Conservation (phyloP, 768 basidiomycete genomes). For the Boletus vermiculosoides region DNA sequence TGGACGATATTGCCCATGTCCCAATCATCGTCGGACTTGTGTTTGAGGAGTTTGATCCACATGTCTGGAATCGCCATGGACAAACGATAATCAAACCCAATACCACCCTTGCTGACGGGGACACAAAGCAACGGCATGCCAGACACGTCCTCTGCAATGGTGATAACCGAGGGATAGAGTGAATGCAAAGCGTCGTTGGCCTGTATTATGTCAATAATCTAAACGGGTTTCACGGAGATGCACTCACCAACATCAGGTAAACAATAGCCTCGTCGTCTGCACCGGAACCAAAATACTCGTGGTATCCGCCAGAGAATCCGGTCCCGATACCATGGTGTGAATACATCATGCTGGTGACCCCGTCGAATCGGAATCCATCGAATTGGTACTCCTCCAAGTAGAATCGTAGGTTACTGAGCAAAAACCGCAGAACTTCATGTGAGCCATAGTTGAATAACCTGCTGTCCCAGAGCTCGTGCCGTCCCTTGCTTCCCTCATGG, state of each 20-base stretch:
- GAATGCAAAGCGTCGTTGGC: constrained; percentile 89
- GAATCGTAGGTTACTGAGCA: constrained; percentile 92
- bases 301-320: constrained; percentile 97
- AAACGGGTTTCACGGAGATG: background rate
- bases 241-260: constrained; percentile 93
- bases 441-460: constrained; percentile 95
- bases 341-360: constrained; percentile 99
- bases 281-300: constrained; percentile 90
- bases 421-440: constrained; percentile 93
- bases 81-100: constrained; percentile 97
- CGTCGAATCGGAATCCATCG: constrained; percentile 98
- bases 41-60: constrained; percentile 99
- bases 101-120: constrained; percentile 76
- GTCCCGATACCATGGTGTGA: constrained; percentile 96
- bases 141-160: constrained; percentile 98
- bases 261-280: constrained; percentile 89
- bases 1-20: constrained; percentile 82
- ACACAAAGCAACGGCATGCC: constrained; percentile 96
- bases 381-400: constrained; percentile 95
- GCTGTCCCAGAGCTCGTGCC: constrained; percentile 97
- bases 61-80: constrained; percentile 99
- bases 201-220: constrained; percentile 41
- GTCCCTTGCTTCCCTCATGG: constrained; percentile 87
- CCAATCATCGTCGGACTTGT: constrained; percentile 85
- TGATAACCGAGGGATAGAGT: constrained; percentile 77